A percentile compares a stretch with the other conserved stretches of the same genome.
Evolutionary conservation across 371 early-diverging fungal species (phyloP).

Genomic region (Catenaria anguillulae): DNA sequence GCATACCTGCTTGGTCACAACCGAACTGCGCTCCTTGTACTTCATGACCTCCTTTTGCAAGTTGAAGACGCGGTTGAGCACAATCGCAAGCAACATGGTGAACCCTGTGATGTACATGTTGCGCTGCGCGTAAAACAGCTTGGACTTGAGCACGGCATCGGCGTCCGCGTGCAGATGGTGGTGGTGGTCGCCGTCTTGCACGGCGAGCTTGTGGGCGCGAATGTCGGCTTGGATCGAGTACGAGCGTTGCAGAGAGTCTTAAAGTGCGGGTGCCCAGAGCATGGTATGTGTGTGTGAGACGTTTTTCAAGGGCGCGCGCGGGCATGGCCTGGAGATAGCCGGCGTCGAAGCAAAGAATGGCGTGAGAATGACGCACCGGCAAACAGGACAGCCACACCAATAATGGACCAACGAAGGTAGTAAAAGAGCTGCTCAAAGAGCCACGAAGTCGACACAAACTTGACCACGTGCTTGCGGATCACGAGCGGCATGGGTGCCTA

Average conservation of each 20-base stretch:
- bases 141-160: constrained; percentile 47
- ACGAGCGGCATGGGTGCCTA: constrained; percentile 10
- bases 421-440: constrained; percentile 11
- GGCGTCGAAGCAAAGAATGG: neutral
- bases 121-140: constrained; percentile 75
- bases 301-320: neutral
- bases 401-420: neutral
- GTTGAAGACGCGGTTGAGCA: constrained; percentile 57
- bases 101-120: constrained; percentile 75
- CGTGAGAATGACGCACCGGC: neutral
- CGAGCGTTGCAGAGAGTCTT: too few relatives aligned
- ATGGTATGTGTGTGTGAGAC: too few relatives aligned
- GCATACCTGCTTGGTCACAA: neutral
- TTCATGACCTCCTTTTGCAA: constrained; percentile 50
- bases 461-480: constrained; percentile 5
- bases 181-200: constrained; percentile 6
- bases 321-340: too few relatives aligned
- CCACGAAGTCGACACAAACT: constrained; percentile 7
- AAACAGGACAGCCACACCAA: neutral
- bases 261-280: neutral
- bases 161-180: constrained; percentile 17
- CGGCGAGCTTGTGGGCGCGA: neutral
- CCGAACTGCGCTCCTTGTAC: constrained; percentile 37
- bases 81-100: constrained; percentile 40
- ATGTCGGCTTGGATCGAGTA: too few relatives aligned